These are phyloP conservation scores for Pseudonitzschia multistriata DNA, from an alignment of 108 stramenopile species.

Conservation along the genomic window DNA sequence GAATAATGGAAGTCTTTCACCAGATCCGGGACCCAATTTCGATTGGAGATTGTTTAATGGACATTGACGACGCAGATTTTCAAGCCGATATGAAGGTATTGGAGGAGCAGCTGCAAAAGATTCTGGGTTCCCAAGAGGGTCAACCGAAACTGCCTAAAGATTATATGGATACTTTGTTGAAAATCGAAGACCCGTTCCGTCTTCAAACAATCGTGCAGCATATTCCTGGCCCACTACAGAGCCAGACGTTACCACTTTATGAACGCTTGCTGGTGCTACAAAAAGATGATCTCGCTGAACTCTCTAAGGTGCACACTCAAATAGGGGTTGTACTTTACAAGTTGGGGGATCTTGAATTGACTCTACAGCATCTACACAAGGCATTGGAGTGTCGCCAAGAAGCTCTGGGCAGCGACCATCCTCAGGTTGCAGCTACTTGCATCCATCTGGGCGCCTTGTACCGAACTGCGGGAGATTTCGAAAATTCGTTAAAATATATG, in stretches of 20 bases:
- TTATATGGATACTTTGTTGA: slow-evolving; percentile 12
- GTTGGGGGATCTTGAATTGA: slow-evolving; percentile 23
- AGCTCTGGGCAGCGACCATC: slow-evolving; percentile 15
- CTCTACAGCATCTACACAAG: slow-evolving; percentile 18
- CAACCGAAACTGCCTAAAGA: slow-evolving; percentile 10
- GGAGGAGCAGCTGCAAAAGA: slow-evolving; percentile 12
- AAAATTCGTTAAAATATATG: slow-evolving; percentile 18
- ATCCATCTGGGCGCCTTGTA: slow-evolving; percentile 31
- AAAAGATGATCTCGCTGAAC: slow-evolving; percentile 9
- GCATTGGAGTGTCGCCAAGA: slow-evolving; percentile 26
- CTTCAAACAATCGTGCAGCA: slow-evolving; percentile 15
- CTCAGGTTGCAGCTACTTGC: slow-evolving; percentile 26
- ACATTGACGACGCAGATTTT: slow-evolving; percentile 7
- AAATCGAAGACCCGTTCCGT: slow-evolving; percentile 20
- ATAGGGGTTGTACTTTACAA: slow-evolving; percentile 24
- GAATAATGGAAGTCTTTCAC: slow-evolving; percentile 12
- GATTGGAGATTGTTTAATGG: slow-evolving; percentile 24
- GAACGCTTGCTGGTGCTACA: slow-evolving; percentile 22
- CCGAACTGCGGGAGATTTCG: slow-evolving; percentile 20
- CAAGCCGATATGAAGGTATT: slow-evolving; percentile 16
- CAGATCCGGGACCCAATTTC: neutral
- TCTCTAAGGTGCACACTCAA: slow-evolving; percentile 22
- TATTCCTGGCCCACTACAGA: neutral
- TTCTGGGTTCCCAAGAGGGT: neutral
- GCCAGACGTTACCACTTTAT: neutral